phyloP scores from a whole-genome alignment of 1,284 basidiomycete genomes.

The Moniliophthora roreri region DNA sequence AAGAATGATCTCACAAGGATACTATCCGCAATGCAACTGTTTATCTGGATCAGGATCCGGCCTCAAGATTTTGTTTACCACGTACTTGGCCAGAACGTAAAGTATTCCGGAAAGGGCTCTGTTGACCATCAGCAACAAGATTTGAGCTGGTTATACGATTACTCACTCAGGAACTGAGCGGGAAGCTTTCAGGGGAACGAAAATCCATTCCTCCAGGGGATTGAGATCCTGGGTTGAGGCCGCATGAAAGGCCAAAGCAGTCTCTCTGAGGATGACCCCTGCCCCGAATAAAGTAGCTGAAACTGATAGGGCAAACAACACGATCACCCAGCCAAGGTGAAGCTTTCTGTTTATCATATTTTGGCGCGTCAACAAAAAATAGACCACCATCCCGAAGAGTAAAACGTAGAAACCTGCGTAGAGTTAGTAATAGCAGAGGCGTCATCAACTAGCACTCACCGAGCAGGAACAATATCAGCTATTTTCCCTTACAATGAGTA shows the following conservation, averaged over 20 bases:
- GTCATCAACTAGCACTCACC: too few species aligned
- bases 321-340: background rate
- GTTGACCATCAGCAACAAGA: too few species aligned
- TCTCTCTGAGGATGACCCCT: background rate
- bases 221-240: background rate
- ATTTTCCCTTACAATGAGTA: too few species aligned
- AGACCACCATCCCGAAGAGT: slow-evolving; percentile 1
- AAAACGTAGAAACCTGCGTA: slow-evolving; percentile 4
- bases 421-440: background rate
- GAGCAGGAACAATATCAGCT: too few species aligned
- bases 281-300: background rate
- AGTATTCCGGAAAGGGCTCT: too few species aligned
- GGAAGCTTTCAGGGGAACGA: too few species aligned
- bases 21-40: slow-evolving; percentile 4
- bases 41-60: too few species aligned
- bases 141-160: too few species aligned
- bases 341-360: background rate
- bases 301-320: background rate
- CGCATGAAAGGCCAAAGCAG: background rate
- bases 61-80: too few species aligned
- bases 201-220: background rate
- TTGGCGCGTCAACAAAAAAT: background rate
- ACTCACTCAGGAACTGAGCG: too few species aligned
- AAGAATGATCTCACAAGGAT: background rate
- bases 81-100: too few species aligned